phyloP scores from a whole-genome alignment of 768 basidiomycete genomes.

The Hemileccinum impolitum region DNA sequence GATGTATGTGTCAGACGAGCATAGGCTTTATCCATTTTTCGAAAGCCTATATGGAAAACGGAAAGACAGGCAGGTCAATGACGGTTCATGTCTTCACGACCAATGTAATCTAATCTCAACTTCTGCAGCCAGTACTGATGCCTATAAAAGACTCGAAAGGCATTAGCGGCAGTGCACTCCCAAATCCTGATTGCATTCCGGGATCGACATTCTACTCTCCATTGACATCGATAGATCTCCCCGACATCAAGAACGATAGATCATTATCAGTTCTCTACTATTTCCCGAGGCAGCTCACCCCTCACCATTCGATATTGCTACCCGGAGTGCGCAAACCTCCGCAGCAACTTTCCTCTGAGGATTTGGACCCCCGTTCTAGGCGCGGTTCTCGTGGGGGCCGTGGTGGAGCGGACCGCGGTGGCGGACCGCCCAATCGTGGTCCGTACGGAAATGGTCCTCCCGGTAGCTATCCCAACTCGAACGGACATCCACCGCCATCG shows the following conservation, averaged over 20 bases:
- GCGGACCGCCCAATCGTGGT: conserved; percentile 20
- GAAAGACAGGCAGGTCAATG: conserved; percentile 67
- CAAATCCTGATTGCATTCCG: conserved; percentile 87
- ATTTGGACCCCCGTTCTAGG: conserved; percentile 64
- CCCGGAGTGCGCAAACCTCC: conserved; percentile 62
- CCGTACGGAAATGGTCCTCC: conserved; percentile 18
- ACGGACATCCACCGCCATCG: conserved; percentile 19
- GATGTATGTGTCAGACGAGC: conserved; percentile 80
- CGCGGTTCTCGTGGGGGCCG: conserved; percentile 49
- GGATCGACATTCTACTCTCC: conserved; percentile 87
- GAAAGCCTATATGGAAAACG: conserved; percentile 89
- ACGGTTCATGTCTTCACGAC: conserved; percentile 1
- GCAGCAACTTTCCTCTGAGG: conserved; percentile 60
- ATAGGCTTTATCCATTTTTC: conserved; percentile 83
- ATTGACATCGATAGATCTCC: conserved; percentile 53
- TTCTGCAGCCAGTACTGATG: conserved; percentile 65
- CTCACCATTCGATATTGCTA: conserved; percentile 82
- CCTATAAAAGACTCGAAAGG: conserved; percentile 70
- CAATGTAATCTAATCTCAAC: conserved; percentile 13
- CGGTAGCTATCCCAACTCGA: conserved; percentile 8
- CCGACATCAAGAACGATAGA: conserved; percentile 83
- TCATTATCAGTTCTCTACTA: conserved; percentile 85
- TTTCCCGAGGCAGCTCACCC: conserved; percentile 83
- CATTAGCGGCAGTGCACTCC: conserved; percentile 73
- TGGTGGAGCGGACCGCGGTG: conserved; percentile 37